A percentile compares a stretch with the other conserved stretches of the same genome.
Conservation (phyloP, 371 early-diverging fungal species). For the Actinomortierella ambigua region DNA sequence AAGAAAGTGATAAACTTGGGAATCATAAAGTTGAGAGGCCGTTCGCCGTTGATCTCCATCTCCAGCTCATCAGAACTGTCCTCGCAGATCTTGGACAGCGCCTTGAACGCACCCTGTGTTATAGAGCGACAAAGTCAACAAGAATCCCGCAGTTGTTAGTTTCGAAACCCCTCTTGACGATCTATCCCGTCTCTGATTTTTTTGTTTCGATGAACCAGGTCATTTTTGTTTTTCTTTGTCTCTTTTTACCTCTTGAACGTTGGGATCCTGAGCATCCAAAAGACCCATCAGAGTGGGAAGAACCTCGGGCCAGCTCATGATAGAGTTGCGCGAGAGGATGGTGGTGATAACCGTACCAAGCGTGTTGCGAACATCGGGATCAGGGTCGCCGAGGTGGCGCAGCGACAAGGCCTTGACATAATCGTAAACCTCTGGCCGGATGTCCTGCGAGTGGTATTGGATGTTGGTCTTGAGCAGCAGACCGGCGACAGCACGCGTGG, state of each 20-base stretch:
- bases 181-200: too few relatives aligned
- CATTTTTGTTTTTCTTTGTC: background rate
- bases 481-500: slow-evolving; percentile 84
- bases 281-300: slow-evolving; percentile 77
- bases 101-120: slow-evolving; percentile 79
- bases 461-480: slow-evolving; percentile 89
- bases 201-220: too few relatives aligned
- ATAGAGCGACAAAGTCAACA: background rate
- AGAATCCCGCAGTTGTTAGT: too few relatives aligned
- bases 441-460: slow-evolving; percentile 60
- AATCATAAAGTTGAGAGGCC: slow-evolving; percentile 83
- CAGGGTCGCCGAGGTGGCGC: slow-evolving; percentile 75
- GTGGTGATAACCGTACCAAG: slow-evolving; percentile 89
- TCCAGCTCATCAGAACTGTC: slow-evolving; percentile 85
- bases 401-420: slow-evolving; percentile 79
- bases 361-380: slow-evolving; percentile 65
- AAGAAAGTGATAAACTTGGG: slow-evolving; percentile 85
- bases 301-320: slow-evolving; percentile 84
- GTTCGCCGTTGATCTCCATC: slow-evolving; percentile 67
- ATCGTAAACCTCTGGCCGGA: slow-evolving; percentile 69
- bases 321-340: slow-evolving; percentile 70
- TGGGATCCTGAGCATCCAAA: slow-evolving; percentile 68
- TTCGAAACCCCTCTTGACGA: too few relatives aligned
- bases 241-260: slow-evolving; percentile 78
- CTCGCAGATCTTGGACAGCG: slow-evolving; percentile 92